phyloP scores from a whole-genome alignment of 2,329 filamentous ascomycete species.

The Sporothrix luriei region DNA sequence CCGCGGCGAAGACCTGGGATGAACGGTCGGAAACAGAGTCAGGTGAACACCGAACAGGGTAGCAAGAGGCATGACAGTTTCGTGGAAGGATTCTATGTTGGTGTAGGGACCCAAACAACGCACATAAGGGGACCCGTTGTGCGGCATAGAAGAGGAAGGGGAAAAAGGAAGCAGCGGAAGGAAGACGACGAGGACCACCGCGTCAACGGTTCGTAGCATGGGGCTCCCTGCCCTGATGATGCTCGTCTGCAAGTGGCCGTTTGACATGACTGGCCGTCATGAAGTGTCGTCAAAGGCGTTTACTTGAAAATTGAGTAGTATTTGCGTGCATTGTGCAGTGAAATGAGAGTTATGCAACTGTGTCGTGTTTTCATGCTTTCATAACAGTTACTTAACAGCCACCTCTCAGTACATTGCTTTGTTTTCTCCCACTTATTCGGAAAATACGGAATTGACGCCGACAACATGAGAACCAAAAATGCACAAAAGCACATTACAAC shows the following conservation, averaged over 20 bases:
- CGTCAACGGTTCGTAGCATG: not conserved
- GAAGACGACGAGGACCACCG: too few species aligned
- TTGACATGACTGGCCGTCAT: not conserved
- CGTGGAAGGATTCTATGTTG: not conserved
- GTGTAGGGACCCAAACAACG: not conserved
- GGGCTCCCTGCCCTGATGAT: not conserved
- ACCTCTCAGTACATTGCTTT: not conserved
- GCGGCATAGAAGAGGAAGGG: not conserved
- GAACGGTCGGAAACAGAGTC: not conserved
- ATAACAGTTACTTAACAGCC: not conserved
- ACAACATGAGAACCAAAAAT: not conserved
- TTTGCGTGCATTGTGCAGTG: not conserved
- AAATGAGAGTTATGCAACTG: not conserved
- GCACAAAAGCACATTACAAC: not conserved
- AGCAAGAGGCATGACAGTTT: not conserved
- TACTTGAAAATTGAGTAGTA: not conserved
- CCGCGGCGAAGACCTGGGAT: not conserved
- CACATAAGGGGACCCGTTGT: not conserved
- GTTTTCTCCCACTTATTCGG: slow-evolving; percentile 10
- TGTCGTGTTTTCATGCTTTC: not conserved
- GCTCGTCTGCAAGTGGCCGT: not conserved
- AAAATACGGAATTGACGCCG: slow-evolving; percentile 9
- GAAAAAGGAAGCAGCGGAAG: not conserved
- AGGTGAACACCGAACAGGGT: not conserved
- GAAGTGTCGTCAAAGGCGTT: not conserved